phyloP scores from a whole-genome alignment of 345 rosid genomes.

The Corymbia maculata region DNA sequence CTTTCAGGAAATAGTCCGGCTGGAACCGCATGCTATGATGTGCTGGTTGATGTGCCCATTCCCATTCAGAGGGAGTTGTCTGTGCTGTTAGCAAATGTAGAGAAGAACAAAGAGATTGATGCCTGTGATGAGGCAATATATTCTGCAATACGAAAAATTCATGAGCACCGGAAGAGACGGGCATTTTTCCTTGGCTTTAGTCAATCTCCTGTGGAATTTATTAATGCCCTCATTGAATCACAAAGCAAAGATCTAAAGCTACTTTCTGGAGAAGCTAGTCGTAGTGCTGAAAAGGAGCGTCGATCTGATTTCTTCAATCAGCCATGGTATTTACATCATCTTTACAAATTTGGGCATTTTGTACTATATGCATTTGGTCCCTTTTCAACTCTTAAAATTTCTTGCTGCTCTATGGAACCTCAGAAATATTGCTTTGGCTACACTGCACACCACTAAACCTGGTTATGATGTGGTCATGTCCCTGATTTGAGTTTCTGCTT shows the following conservation, averaged over 20 bases:
- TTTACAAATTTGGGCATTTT: neutral
- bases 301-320: conserved; percentile 86
- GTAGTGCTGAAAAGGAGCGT: conserved; percentile 84
- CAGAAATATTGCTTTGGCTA: neutral
- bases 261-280: conserved; percentile 79
- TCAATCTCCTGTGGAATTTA: conserved; percentile 93
- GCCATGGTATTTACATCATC: conserved; percentile 63
- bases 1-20: conserved; percentile 79
- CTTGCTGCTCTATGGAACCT: neutral
- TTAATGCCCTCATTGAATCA: conserved; percentile 85
- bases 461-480: neutral
- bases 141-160: conserved; percentile 82
- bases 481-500: neutral
- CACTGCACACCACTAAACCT: neutral
- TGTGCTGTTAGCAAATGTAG: conserved; percentile 78
- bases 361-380: neutral
- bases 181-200: conserved; percentile 97
- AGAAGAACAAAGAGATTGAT: conserved; percentile 95
- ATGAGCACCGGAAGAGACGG: conserved; percentile 85
- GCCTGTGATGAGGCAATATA: conserved; percentile 93
- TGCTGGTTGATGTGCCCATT: conserved; percentile 83
- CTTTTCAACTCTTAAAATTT: neutral
- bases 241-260: conserved; percentile 88
- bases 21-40: conserved; percentile 91
- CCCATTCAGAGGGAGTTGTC: conserved; percentile 90